A percentile compares a stretch with the other conserved stretches of the same genome.
Evolutionary conservation across 768 basidiomycete genomes (phyloP).

Genomic region (Polyporus arcularius): DNA sequence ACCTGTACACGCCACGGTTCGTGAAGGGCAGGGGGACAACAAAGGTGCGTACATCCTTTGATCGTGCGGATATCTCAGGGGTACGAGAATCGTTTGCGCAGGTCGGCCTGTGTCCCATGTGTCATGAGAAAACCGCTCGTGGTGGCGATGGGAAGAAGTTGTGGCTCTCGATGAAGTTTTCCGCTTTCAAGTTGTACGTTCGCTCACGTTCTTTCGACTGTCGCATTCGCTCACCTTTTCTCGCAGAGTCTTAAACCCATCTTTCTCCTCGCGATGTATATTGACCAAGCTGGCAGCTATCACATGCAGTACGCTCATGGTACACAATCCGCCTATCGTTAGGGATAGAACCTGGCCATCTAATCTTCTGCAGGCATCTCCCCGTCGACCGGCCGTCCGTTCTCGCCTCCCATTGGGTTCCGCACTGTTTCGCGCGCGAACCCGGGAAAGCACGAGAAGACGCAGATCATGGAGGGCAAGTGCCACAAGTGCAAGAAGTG

Average conservation of each 20-base stretch:
- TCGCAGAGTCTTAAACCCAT: neutral
- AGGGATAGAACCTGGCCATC: neutral
- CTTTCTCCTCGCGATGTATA: neutral
- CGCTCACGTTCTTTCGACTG: neutral
- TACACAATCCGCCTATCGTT: constrained; percentile 30
- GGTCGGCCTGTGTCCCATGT: constrained; percentile 76
- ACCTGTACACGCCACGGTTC: constrained; percentile 80
- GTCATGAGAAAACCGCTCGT: constrained; percentile 57
- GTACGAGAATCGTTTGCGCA: neutral
- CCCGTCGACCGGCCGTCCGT: constrained; percentile 64
- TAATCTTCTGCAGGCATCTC: constrained; percentile 58
- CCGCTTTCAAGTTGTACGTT: constrained; percentile 78
- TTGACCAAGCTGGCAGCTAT: constrained; percentile 47
- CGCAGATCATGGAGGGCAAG: constrained; percentile 62
- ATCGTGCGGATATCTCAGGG: neutral
- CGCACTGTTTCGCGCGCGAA: constrained; percentile 47
- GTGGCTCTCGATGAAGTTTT: constrained; percentile 81
- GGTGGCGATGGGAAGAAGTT: constrained; percentile 64
- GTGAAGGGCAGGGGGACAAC: constrained; percentile 66
- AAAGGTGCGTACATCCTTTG: constrained; percentile 41
- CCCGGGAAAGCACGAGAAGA: constrained; percentile 61
- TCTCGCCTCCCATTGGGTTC: constrained; percentile 74
- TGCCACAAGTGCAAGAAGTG: constrained; percentile 80
- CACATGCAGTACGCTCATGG: constrained; percentile 84
- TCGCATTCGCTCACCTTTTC: neutral